Evolutionary conservation across 2,329 filamentous ascomycete species (phyloP).

Genomic region (Lachnellula suecica): DNA sequence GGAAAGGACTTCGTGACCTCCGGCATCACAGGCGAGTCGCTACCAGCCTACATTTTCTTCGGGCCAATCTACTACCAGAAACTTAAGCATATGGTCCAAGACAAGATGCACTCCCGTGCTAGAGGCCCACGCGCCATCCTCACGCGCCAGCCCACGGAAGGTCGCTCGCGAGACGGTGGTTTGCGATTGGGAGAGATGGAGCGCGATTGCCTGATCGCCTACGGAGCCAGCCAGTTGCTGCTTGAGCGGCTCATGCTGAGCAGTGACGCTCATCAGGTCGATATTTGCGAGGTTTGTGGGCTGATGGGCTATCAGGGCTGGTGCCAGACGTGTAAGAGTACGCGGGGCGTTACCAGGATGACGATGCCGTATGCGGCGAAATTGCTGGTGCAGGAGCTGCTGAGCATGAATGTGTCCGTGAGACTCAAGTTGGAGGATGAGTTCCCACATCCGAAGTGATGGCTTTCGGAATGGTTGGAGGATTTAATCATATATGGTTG

Average conservation of each 20-base stretch:
- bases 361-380: slow-evolving; percentile 98
- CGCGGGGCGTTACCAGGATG: slow-evolving; percentile 83
- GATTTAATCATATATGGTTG: background rate
- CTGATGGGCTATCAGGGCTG: slow-evolving; percentile 95
- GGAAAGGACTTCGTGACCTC: slow-evolving; percentile 97
- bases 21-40: slow-evolving; percentile 88
- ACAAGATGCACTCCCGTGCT: slow-evolving; percentile 97
- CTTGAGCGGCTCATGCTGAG: slow-evolving; percentile 93
- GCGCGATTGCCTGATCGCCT: slow-evolving; percentile 95
- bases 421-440: slow-evolving; percentile 88
- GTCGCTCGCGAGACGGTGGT: slow-evolving; percentile 88
- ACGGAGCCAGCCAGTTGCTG: slow-evolving; percentile 88
- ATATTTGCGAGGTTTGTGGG: slow-evolving; percentile 91
- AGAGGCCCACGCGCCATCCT: slow-evolving; percentile 88
- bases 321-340: slow-evolving; percentile 90
- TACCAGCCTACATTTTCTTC: slow-evolving; percentile 97
- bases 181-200: slow-evolving; percentile 97
- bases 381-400: slow-evolving; percentile 89
- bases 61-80: slow-evolving; percentile 99
- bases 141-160: slow-evolving; percentile 94
- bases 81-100: slow-evolving; percentile 99
- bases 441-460: slow-evolving; percentile 58
- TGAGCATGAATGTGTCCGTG: slow-evolving; percentile 99
- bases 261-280: slow-evolving; percentile 85
- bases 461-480: too few species aligned